Conservation (phyloP, 1,284 basidiomycete genomes). For the Trichosporon sp. region DNA sequence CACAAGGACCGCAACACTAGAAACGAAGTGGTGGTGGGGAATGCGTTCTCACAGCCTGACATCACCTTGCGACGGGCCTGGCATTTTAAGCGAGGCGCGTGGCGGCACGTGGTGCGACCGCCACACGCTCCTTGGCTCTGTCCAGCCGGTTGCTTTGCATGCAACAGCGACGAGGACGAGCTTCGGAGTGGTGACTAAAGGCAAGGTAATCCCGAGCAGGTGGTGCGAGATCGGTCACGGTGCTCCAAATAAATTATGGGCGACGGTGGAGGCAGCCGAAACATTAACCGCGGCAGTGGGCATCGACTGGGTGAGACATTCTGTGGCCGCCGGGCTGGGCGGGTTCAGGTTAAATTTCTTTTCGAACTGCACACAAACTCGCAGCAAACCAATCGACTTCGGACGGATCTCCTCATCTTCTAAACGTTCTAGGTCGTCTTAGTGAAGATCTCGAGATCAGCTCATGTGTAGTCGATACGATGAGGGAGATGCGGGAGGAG, state of each 20-base stretch:
- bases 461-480: no score
- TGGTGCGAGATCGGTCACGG: background rate
- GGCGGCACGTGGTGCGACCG: conserved; percentile 1
- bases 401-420: no score
- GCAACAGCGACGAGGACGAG: background rate
- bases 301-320: background rate
- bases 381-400: no score
- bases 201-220: background rate
- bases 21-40: background rate
- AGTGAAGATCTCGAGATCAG: no score
- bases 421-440: no score
- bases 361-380: no score
- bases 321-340: no score
- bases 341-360: no score
- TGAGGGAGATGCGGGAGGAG: background rate
- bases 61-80: background rate
- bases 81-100: background rate
- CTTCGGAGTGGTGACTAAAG: background rate
- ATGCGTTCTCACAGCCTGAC: background rate
- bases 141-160: background rate
- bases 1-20: background rate
- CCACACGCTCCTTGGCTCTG: background rate
- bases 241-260: conserved; percentile 4
- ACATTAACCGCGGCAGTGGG: background rate
- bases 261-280: background rate